These are phyloP conservation scores for Talaromyces stipitatus DNA, from an alignment of 495 filamentous ascomycete species.

Conservation along the genomic window DNA sequence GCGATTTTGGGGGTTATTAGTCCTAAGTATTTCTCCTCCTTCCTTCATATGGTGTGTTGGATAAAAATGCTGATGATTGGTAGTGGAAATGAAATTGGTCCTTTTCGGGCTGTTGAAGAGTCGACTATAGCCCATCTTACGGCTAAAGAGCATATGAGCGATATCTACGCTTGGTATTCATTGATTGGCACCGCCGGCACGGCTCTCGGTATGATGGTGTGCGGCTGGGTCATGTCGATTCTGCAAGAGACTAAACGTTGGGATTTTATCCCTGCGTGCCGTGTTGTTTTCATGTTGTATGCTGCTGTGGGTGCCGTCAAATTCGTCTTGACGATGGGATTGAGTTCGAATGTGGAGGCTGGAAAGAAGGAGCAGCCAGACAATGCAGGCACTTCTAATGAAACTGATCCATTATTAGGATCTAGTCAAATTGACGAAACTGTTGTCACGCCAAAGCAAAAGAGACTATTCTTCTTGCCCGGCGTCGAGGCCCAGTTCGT, in stretches of 20 bases:
- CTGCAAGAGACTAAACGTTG: conserved; percentile 42
- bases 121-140: conserved; percentile 71
- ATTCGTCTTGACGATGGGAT: conserved; percentile 45
- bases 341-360: conserved; percentile 58
- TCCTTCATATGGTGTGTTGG: neutral
- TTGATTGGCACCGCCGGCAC: conserved; percentile 57
- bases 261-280: conserved; percentile 54
- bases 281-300: conserved; percentile 63
- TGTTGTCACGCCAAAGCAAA: conserved; percentile 10
- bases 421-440: conserved; percentile 12
- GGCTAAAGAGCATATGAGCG: conserved; percentile 48
- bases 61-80: conserved; percentile 2
- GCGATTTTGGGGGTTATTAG: conserved; percentile 79
- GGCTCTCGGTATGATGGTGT: conserved; percentile 55
- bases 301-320: conserved; percentile 62
- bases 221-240: conserved; percentile 56
- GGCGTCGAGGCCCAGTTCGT: conserved; percentile 51
- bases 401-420: conserved; percentile 41
- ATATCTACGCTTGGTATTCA: conserved; percentile 80
- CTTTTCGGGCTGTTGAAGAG: conserved; percentile 82
- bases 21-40: conserved; percentile 40
- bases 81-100: conserved; percentile 72
- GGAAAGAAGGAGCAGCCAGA: conserved; percentile 17
- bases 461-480: conserved; percentile 23
- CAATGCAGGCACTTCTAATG: conserved; percentile 14